phyloP scores from a whole-genome alignment of 352 stramenopile genomes.

The Phytophthora nicotianae region DNA sequence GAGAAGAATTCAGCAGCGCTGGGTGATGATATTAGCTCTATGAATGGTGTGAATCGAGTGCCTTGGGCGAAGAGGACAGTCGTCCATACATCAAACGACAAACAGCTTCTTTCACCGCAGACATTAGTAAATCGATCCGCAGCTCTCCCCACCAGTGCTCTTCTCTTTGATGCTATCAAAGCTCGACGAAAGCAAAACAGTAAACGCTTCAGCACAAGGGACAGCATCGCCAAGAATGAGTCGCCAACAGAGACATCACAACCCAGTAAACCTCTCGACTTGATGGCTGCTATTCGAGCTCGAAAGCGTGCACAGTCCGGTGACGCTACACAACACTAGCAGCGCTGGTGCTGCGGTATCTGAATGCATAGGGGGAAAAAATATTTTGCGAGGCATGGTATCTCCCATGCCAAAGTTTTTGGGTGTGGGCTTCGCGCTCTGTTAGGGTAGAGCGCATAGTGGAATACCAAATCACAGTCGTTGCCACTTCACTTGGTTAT shows the following conservation, averaged over 20 bases:
- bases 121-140: background rate
- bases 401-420: too few species aligned
- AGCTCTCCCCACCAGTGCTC: constrained; percentile 34
- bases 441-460: constrained; percentile 16
- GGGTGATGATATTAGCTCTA: background rate
- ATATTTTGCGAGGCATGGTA: constrained; percentile 9
- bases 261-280: constrained; percentile 35
- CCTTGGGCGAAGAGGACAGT: constrained; percentile 36
- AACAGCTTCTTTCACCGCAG: background rate
- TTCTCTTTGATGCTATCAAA: constrained; percentile 57
- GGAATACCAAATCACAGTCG: constrained; percentile 9
- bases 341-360: constrained; percentile 8
- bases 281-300: constrained; percentile 74
- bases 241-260: background rate
- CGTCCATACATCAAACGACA: background rate
- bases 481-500: constrained; percentile 30
- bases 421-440: constrained; percentile 1
- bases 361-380: constrained; percentile 3
- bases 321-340: background rate
- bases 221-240: constrained; percentile 2
- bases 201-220: constrained; percentile 6
- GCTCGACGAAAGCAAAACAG: constrained; percentile 38
- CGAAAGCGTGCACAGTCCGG: constrained; percentile 38
- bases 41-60: constrained; percentile 23
- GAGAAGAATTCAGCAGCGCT: constrained; percentile 40